phyloP scores from a whole-genome alignment of 345 rosid species.

The Arabidopsis thaliana region TAIR10.1 NC_003070.9:137501-138000 shows the following conservation, averaged over 20 bases:
- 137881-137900: slow-evolving; percentile 80
- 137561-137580: slow-evolving; percentile 94
- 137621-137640: slow-evolving; percentile 52
- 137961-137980: slow-evolving; percentile 22
- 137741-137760: slow-evolving; percentile 97
- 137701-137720: slow-evolving; percentile 83
- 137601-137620: slow-evolving; percentile 68
- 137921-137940: slow-evolving; percentile 52
- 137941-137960: slow-evolving; percentile 28
- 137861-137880: slow-evolving; percentile 93
- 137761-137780: neutral
- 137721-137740: slow-evolving; percentile 89
- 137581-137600: slow-evolving; percentile 76
- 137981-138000: neutral
- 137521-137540: slow-evolving; percentile 95
- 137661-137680: slow-evolving; percentile 80
- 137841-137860: slow-evolving; percentile 79
- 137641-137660: slow-evolving; percentile 57
- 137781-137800: slow-evolving; percentile 6
- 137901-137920: slow-evolving; percentile 85
- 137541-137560: slow-evolving; percentile 92
- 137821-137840: slow-evolving; percentile 3
- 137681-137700: slow-evolving; percentile 80
- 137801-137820: neutral
- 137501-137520: slow-evolving; percentile 90